phyloP scores from a whole-genome alignment of 2,329 filamentous ascomycete genomes.

The Fusarium penzigii region DNA sequence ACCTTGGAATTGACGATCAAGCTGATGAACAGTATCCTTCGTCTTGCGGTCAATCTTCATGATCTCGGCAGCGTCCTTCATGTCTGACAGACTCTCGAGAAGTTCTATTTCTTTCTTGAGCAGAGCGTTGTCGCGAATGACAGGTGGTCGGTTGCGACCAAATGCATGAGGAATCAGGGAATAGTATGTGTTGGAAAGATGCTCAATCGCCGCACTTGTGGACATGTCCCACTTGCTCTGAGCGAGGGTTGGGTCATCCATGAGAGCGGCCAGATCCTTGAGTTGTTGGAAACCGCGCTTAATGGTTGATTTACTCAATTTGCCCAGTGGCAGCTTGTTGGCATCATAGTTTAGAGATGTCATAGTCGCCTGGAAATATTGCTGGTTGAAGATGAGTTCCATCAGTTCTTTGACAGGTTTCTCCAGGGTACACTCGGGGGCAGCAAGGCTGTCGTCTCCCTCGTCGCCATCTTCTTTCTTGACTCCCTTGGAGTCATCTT shows the following conservation, averaged over 20 bases:
- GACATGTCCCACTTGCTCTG: slow-evolving; percentile 41
- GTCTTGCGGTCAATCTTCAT: slow-evolving; percentile 64
- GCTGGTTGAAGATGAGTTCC: slow-evolving; percentile 79
- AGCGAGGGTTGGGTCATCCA: slow-evolving; percentile 56
- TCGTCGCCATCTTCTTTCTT: slow-evolving; percentile 39
- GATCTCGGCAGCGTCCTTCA: slow-evolving; percentile 79
- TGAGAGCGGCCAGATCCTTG: slow-evolving; percentile 70
- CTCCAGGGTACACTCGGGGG: slow-evolving; percentile 58
- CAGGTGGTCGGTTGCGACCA: slow-evolving; percentile 69
- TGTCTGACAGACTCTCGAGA: slow-evolving; percentile 78
- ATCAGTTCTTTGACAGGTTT: slow-evolving; percentile 67
- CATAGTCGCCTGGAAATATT: slow-evolving; percentile 71
- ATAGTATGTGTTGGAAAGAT: slow-evolving; percentile 77
- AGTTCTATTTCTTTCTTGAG: slow-evolving; percentile 79
- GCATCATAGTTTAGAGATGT: slow-evolving; percentile 68
- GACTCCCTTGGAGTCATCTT: slow-evolving; percentile 29
- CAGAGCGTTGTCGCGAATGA: slow-evolving; percentile 57
- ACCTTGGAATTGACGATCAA: slow-evolving; percentile 73
- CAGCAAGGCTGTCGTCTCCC: slow-evolving; percentile 32
- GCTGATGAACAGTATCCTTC: slow-evolving; percentile 56
- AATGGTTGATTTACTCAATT: slow-evolving; percentile 79
- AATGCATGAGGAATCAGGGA: slow-evolving; percentile 81
- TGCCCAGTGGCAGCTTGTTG: slow-evolving; percentile 79
- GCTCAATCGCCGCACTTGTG: slow-evolving; percentile 50
- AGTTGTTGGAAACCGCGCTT: slow-evolving; percentile 73